Conservation (phyloP, 345 rosid genomes). For the Sonneratia alba region DNA sequence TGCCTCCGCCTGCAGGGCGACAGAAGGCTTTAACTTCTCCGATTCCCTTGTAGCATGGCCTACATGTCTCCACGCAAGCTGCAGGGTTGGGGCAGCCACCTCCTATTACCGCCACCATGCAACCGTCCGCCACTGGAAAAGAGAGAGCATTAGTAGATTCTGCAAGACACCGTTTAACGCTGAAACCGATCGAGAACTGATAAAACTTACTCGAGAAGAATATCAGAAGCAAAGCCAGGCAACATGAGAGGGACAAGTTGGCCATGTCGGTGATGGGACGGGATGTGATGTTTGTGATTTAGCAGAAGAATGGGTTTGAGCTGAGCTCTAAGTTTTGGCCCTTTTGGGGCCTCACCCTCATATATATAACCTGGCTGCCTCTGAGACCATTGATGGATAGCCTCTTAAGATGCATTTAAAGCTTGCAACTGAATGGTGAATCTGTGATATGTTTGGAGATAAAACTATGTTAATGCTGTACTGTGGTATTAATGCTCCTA, state of each 20-base stretch:
- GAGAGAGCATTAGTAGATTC: background rate
- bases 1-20: slow-evolving; percentile 14
- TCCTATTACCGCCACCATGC: slow-evolving; percentile 13
- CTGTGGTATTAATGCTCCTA: too few species aligned
- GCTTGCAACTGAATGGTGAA: too few species aligned
- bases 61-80: slow-evolving; percentile 14
- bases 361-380: too few species aligned
- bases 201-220: background rate
- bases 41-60: slow-evolving; percentile 16
- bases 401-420: too few species aligned
- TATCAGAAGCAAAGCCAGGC: background rate
- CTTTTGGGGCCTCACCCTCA: too few species aligned
- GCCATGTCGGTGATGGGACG: background rate
- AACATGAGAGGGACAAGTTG: background rate
- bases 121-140: background rate
- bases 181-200: too few species aligned
- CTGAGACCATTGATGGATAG: too few species aligned
- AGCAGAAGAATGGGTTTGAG: background rate
- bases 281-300: background rate
- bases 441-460: too few species aligned
- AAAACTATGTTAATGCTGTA: too few species aligned
- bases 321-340: too few species aligned
- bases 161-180: too few species aligned
- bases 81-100: slow-evolving; percentile 21
- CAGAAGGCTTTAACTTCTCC: slow-evolving; percentile 15